These are phyloP conservation scores for Misopates orontium DNA, from an alignment of 257 asterid species.

Conservation along the genomic window DNA sequence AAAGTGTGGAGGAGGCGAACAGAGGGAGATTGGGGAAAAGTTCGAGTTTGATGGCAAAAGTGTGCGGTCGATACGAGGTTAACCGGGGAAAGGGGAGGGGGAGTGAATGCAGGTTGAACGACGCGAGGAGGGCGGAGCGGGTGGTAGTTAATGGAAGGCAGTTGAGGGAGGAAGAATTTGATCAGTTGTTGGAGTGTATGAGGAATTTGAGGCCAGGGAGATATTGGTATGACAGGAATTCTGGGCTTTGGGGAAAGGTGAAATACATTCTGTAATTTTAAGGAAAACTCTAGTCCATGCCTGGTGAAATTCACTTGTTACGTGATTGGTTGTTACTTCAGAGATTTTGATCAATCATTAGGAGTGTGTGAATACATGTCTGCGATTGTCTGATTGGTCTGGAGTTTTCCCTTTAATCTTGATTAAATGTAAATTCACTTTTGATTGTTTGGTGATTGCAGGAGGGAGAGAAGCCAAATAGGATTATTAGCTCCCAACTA, in stretches of 20 bases:
- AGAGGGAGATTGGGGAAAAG: constrained; percentile 71
- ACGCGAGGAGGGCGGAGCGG: constrained; percentile 91
- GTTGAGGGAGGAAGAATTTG: constrained; percentile 80
- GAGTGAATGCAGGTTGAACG: constrained; percentile 84
- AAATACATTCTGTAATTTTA: background rate
- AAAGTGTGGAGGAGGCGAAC: constrained; percentile 79
- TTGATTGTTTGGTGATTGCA: constrained; percentile 27
- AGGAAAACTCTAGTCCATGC: constrained; percentile 31
- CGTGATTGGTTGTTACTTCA: background rate
- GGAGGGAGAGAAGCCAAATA: constrained; percentile 98
- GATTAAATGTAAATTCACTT: constrained; percentile 16
- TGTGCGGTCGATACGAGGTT: constrained; percentile 88
- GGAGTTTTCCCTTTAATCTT: background rate
- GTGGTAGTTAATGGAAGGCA: constrained; percentile 80
- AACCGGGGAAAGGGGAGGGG: constrained; percentile 91
- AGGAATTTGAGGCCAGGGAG: constrained; percentile 81
- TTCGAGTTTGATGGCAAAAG: constrained; percentile 66
- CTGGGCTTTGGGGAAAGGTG: constrained; percentile 97
- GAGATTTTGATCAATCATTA: no score
- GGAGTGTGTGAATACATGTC: no score
- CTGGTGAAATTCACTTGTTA: background rate
- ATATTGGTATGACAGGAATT: constrained; percentile 97
- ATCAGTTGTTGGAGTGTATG: constrained; percentile 76
- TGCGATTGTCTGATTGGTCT: no score
- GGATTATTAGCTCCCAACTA: constrained; percentile 74